These are phyloP conservation scores for Heliamphora pulchella DNA, from an alignment of 179 eudicot genomes.

Conservation along the genomic window DNA sequence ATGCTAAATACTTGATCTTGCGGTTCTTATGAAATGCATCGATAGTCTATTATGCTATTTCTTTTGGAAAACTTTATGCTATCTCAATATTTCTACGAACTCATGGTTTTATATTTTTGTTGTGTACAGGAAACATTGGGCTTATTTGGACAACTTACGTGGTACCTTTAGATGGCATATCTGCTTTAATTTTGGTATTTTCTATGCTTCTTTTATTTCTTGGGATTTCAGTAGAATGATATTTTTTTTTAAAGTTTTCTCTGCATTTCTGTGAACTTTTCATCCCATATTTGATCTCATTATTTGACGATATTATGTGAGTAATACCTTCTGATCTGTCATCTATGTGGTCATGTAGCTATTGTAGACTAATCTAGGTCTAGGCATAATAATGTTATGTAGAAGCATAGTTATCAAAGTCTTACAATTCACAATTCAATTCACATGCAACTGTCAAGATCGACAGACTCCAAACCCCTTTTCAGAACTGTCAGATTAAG, in stretches of 20 bases:
- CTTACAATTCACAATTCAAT: too few relatives aligned
- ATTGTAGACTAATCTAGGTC: neutral
- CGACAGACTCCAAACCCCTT: too few relatives aligned
- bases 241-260: neutral
- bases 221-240: neutral
- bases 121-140: constrained; percentile 55
- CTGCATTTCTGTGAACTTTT: neutral
- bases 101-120: constrained; percentile 11
- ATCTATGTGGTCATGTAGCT: neutral
- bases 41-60: neutral
- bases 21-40: neutral
- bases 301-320: neutral
- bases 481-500: too few relatives aligned
- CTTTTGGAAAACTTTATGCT: neutral
- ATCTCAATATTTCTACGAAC: neutral
- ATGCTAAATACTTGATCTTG: neutral
- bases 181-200: constrained; percentile 93
- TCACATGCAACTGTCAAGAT: too few relatives aligned
- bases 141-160: constrained; percentile 67
- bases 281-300: neutral
- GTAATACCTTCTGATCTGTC: neutral
- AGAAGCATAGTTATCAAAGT: too few relatives aligned
- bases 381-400: neutral
- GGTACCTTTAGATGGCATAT: constrained; percentile 98
- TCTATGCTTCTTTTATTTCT: constrained; percentile 7